These are phyloP conservation scores for Akanthomyces lecanii DNA, from an alignment of 2,329 filamentous ascomycete genomes.

Conservation along the genomic window DNA sequence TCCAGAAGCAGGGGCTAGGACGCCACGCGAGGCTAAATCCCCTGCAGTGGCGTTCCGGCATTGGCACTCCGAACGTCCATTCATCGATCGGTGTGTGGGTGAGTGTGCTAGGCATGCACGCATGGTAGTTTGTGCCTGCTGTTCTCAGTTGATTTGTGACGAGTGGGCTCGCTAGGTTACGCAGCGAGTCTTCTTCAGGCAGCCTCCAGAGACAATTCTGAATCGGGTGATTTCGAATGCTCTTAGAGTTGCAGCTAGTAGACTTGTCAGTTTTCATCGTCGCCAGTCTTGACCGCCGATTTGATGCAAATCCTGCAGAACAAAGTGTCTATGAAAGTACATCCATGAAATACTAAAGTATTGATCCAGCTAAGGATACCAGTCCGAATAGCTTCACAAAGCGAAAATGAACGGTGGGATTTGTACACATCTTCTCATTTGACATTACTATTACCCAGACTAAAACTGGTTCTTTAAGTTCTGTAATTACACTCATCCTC, in stretches of 20 bases:
- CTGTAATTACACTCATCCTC: slow-evolving; percentile 19
- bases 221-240: not conserved
- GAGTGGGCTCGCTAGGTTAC: not conserved
- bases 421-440: not conserved
- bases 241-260: not conserved
- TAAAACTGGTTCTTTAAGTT: slow-evolving; percentile 21
- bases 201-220: too few species aligned
- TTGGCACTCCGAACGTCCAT: too few species aligned
- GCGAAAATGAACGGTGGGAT: not conserved
- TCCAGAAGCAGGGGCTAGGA: too few species aligned
- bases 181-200: not conserved
- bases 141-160: too few species aligned
- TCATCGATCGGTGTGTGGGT: too few species aligned
- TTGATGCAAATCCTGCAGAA: not conserved
- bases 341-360: too few species aligned
- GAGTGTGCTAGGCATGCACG: not conserved
- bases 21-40: not conserved
- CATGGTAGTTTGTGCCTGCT: not conserved
- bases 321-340: too few species aligned
- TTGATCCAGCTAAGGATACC: too few species aligned
- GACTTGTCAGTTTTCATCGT: too few species aligned
- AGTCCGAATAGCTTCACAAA: not conserved
- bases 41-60: too few species aligned
- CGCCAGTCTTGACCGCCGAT: too few species aligned
- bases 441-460: slow-evolving; percentile 23